Conservation (phyloP, 371 early-diverging fungal genomes). For the Entomophthora muscae region DNA sequence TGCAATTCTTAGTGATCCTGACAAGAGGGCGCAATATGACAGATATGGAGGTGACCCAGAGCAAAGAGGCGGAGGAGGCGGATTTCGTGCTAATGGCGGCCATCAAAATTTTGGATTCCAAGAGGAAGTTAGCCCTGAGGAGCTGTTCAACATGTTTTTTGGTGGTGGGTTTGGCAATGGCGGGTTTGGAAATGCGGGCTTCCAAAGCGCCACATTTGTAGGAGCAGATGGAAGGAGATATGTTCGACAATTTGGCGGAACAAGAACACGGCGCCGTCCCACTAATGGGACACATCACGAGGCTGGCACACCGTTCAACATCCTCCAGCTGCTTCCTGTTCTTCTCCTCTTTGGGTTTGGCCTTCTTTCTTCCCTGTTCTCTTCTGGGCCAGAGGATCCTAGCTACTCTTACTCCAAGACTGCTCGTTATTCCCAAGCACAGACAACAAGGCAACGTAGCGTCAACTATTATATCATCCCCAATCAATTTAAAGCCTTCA, state of each 20-base stretch:
- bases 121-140: conserved; percentile 83
- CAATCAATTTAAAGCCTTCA: background rate
- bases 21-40: conserved; percentile 76
- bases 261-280: conserved; percentile 10
- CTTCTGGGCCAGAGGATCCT: conserved; percentile 9
- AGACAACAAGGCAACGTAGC: background rate
- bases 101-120: conserved; percentile 18
- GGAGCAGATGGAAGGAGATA: conserved; percentile 14
- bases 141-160: conserved; percentile 92
- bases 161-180: conserved; percentile 30
- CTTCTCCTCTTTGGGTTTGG: conserved; percentile 26
- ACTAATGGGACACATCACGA: conserved; percentile 14
- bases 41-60: conserved; percentile 58
- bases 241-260: conserved; percentile 8
- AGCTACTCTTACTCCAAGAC: background rate
- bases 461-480: background rate
- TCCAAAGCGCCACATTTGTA: conserved; percentile 19
- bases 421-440: background rate
- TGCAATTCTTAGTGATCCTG: conserved; percentile 63
- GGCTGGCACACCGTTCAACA: conserved; percentile 10
- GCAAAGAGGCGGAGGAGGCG: conserved; percentile 15
- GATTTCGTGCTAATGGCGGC: conserved; percentile 17
- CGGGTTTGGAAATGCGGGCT: conserved; percentile 11
- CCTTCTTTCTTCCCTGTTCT: conserved; percentile 25
- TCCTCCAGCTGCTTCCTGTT: conserved; percentile 31